These are phyloP conservation scores for Vitis hybrid DNA, from an alignment of 177 flowering plant genomes.

Conservation along the genomic window DNA sequence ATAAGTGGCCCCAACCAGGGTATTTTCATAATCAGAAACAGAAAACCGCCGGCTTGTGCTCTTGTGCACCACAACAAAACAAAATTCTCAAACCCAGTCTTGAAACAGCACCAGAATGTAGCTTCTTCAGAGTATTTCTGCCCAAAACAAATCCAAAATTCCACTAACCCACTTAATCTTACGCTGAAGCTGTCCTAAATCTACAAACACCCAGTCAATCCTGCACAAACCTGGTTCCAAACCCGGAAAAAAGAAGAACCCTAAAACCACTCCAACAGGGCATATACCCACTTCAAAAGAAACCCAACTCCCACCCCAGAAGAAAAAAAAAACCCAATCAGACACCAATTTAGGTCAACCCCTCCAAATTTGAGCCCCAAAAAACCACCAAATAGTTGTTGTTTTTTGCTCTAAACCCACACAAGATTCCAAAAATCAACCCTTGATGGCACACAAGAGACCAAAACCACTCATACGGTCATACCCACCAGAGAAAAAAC, in stretches of 20 bases:
- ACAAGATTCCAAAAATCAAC: slow-evolving; percentile 23
- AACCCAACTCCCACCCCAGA: slow-evolving; percentile 11
- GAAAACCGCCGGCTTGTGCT: slow-evolving; percentile 11
- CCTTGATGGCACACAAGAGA: slow-evolving; percentile 9
- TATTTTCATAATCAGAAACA: slow-evolving; percentile 9
- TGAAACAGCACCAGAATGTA: slow-evolving; percentile 12
- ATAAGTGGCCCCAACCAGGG: slow-evolving; percentile 1
- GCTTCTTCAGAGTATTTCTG: not conserved
- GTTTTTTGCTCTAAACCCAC: slow-evolving; percentile 16
- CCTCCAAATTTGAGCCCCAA: slow-evolving; percentile 18
- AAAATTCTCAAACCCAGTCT: slow-evolving; percentile 9
- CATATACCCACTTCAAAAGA: slow-evolving; percentile 5
- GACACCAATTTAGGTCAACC: slow-evolving; percentile 41
- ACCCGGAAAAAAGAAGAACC: slow-evolving; percentile 4
- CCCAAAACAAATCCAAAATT: not conserved
- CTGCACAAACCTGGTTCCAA: slow-evolving; percentile 5
- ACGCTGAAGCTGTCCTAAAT: slow-evolving; percentile 9
- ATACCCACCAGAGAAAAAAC: slow-evolving; percentile 13
- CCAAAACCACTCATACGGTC: slow-evolving; percentile 4
- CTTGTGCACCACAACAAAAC: not conserved
- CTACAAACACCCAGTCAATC: slow-evolving; percentile 3
- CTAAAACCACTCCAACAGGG: slow-evolving; percentile 20
- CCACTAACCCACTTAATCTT: slow-evolving; percentile 13
- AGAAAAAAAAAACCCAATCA: slow-evolving; percentile 1
- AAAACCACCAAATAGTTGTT: slow-evolving; percentile 13